These are phyloP conservation scores for Fraxinus floribunda DNA, from an alignment of 305 asterid species.

Conservation along the genomic window DNA sequence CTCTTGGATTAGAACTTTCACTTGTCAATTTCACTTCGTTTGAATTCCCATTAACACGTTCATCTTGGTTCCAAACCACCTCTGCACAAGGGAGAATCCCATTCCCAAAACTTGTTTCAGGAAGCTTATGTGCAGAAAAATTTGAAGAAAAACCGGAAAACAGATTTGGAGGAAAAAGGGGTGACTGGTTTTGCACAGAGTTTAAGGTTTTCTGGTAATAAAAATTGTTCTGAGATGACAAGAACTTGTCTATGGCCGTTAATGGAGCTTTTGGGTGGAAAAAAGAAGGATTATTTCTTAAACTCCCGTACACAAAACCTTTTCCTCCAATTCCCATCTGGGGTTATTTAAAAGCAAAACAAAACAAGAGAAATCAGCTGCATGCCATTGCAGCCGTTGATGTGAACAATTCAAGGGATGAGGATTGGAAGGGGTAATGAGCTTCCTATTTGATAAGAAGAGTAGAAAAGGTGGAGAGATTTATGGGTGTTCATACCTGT, in stretches of 20 bases:
- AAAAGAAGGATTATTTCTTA: constrained; percentile 23
- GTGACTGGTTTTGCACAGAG: neutral
- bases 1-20: constrained; percentile 7
- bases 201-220: neutral
- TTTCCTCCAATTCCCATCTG: constrained; percentile 45
- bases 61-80: neutral
- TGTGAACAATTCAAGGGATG: no score
- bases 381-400: no score
- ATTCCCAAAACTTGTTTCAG: constrained; percentile 4
- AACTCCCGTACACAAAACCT: constrained; percentile 20
- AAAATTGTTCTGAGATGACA: constrained; percentile 24
- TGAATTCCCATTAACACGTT: neutral
- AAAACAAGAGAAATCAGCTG: constrained; percentile 6
- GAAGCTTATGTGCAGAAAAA: neutral
- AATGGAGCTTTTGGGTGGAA: constrained; percentile 35
- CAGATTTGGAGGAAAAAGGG: neutral
- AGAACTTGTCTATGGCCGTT: constrained; percentile 33
- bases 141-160: neutral
- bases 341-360: constrained; percentile 15
- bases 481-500: no score
- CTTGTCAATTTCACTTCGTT: neutral
- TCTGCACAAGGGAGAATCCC: neutral
- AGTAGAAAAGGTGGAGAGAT: no score
- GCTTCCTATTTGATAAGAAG: no score
- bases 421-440: neutral